Evolutionary conservation across 495 filamentous ascomycete species (phyloP).

Genomic region (Pseudotulostoma volvatum): DNA sequence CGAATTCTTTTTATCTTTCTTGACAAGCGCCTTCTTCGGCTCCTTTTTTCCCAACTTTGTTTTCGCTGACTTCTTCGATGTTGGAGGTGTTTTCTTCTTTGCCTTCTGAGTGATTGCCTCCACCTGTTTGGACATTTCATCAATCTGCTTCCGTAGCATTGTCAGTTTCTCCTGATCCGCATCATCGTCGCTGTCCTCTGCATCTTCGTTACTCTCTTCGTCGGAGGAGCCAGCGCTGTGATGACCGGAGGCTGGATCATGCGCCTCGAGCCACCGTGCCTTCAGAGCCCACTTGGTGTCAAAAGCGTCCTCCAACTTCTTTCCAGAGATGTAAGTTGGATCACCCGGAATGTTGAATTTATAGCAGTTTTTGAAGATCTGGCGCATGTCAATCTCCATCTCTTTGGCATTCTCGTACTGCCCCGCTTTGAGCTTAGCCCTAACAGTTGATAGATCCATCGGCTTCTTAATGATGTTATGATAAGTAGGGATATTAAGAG

Average conservation of each 20-base stretch:
- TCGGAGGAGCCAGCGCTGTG: conserved; percentile 37
- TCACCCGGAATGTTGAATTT: conserved; percentile 79
- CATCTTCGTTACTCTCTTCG: conserved; percentile 51
- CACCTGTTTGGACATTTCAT: conserved; percentile 38
- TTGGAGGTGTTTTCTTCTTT: conserved; percentile 50
- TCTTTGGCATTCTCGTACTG: conserved; percentile 72
- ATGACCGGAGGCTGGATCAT: conserved; percentile 44
- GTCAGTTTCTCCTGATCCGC: conserved; percentile 49
- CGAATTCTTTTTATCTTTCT: conserved; percentile 35
- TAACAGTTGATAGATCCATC: conserved; percentile 78
- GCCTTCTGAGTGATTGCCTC: conserved; percentile 30
- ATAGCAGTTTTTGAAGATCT: conserved; percentile 80
- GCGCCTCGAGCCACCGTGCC: conserved; percentile 55
- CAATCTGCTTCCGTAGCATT: conserved; percentile 50
- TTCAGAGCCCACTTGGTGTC: conserved; percentile 57
- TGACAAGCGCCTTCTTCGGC: conserved; percentile 28
- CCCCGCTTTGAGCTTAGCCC: conserved; percentile 58
- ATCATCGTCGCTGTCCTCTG: conserved; percentile 46
- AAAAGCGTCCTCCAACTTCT: conserved; percentile 55
- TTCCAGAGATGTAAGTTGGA: conserved; percentile 50
- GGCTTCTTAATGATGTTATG: conserved; percentile 88
- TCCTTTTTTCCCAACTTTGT: conserved; percentile 40
- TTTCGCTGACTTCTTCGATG: conserved; percentile 39
- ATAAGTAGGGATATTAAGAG: conserved; percentile 84
- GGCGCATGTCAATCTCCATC: conserved; percentile 63